Conservation (phyloP, 176 grass and related monocot species). For the Musa beccarii region DNA sequence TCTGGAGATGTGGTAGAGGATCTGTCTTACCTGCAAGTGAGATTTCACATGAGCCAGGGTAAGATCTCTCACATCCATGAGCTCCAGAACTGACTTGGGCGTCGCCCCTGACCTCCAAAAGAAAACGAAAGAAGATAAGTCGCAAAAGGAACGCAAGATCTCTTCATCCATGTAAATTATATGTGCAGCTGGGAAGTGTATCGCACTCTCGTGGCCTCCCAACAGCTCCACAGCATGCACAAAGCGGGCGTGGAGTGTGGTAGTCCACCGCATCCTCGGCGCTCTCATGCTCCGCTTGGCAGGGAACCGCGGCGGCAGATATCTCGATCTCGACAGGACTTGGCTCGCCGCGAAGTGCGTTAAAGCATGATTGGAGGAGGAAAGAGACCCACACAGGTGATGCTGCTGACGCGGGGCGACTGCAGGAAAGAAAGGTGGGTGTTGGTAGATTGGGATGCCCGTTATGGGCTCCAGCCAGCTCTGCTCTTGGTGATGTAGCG, state of each 20-base stretch:
- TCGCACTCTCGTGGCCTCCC: constrained; percentile 85
- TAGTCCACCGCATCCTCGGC: constrained; percentile 92
- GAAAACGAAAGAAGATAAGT: constrained; percentile 9
- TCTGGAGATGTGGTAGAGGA: not conserved
- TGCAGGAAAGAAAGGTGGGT: constrained; percentile 46
- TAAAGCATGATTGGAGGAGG: not conserved
- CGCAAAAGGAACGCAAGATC: not conserved
- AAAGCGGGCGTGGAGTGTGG: constrained; percentile 79
- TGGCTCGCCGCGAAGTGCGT: not conserved
- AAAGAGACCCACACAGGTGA: not conserved
- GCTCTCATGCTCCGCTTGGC: constrained; percentile 46
- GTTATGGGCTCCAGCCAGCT: constrained; percentile 54
- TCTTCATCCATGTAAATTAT: not conserved
- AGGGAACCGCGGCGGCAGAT: constrained; percentile 33
- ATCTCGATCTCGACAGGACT: constrained; percentile 33
- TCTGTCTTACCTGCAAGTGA: constrained; percentile 62
- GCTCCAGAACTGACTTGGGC: constrained; percentile 88
- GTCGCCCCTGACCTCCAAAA: constrained; percentile 50
- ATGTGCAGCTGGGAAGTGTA: not conserved
- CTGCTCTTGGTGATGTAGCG: constrained; percentile 32
- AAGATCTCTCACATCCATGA: constrained; percentile 96
- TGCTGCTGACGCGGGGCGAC: constrained; percentile 36
- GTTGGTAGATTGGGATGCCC: constrained; percentile 72
- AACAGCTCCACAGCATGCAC: constrained; percentile 83
- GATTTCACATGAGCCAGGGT: constrained; percentile 93